phyloP scores from a whole-genome alignment of 805 yeast species.

The Candida vartiovaarae region DNA sequence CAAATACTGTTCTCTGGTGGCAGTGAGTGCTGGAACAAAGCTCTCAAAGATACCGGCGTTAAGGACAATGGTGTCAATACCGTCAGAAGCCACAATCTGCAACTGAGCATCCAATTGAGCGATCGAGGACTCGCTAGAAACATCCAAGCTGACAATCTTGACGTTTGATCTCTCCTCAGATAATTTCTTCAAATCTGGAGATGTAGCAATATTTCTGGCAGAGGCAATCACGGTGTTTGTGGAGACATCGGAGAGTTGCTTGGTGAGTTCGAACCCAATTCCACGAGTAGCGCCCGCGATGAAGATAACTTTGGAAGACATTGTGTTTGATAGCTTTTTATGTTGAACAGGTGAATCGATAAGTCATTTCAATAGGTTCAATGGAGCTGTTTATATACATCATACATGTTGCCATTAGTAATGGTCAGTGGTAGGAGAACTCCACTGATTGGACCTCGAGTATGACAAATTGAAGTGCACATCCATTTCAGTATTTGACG shows the following conservation, averaged over 20 bases:
- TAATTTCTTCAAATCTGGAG: slow-evolving; percentile 1
- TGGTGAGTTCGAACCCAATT: slow-evolving; percentile 2
- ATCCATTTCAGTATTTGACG: no score
- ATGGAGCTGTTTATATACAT: no score
- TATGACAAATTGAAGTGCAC: no score
- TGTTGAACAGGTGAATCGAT: no score
- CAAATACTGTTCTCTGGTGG: background rate
- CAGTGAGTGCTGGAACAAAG: background rate
- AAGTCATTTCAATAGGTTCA: no score
- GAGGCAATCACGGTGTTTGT: slow-evolving; percentile 1
- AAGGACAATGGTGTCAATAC: background rate
- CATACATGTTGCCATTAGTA: no score
- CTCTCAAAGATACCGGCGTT: slow-evolving; percentile 7
- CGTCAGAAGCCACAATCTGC: no score
- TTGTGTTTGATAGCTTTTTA: no score
- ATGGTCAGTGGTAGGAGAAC: no score
- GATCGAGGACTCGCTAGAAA: slow-evolving; percentile 2
- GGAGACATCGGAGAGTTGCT: background rate
- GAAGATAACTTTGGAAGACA: background rate
- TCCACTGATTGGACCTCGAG: no score
- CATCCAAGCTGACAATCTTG: slow-evolving; percentile 6
- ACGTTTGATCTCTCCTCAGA: background rate
- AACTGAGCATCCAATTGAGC: background rate
- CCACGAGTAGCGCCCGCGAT: slow-evolving; percentile 7
- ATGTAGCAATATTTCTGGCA: background rate